Conservation (phyloP, 2,329 filamentous ascomycete genomes). For the Microcyclosporella mali region DNA sequence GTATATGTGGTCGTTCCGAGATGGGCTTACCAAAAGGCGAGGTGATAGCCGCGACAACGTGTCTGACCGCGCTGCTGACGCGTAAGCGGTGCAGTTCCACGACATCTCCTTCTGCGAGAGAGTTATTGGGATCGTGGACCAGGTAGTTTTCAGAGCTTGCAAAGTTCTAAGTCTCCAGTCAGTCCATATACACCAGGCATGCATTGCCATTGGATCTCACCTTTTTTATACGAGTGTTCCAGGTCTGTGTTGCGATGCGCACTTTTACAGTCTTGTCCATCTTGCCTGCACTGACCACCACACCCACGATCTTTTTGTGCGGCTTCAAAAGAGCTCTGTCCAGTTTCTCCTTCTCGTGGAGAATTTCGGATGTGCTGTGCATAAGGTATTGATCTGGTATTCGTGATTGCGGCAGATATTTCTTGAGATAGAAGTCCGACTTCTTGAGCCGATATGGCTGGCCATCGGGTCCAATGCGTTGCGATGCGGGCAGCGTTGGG, state of each 20-base stretch:
- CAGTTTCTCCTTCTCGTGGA: constrained; percentile 22
- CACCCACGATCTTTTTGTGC: constrained; percentile 42
- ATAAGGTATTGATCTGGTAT: constrained; percentile 15
- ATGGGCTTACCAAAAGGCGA: constrained; percentile 62
- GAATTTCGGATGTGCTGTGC: constrained; percentile 17
- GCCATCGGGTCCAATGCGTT: constrained; percentile 13
- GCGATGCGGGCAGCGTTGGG: constrained; percentile 13
- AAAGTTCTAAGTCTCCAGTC: constrained; percentile 49
- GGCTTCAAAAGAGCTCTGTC: constrained; percentile 18
- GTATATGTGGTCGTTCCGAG: constrained; percentile 59
- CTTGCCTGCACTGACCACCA: constrained; percentile 70
- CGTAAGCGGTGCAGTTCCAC: constrained; percentile 67
- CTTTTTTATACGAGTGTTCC: constrained; percentile 68
- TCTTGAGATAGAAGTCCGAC: constrained; percentile 22
- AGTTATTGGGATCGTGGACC: constrained; percentile 72
- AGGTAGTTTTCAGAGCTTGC: constrained; percentile 59
- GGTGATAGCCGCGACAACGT: constrained; percentile 69
- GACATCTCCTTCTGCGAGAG: constrained; percentile 67
- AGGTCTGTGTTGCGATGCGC: constrained; percentile 62
- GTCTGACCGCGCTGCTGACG: constrained; percentile 58
- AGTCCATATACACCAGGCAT: background rate
- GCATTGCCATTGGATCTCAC: constrained; percentile 37
- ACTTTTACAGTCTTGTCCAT: constrained; percentile 79
- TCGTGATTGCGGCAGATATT: constrained; percentile 11
- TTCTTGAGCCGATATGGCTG: constrained; percentile 12